Base-by-base conservation (phyloP, 345 rosid genomes). In the Citrus glauca region DNA sequence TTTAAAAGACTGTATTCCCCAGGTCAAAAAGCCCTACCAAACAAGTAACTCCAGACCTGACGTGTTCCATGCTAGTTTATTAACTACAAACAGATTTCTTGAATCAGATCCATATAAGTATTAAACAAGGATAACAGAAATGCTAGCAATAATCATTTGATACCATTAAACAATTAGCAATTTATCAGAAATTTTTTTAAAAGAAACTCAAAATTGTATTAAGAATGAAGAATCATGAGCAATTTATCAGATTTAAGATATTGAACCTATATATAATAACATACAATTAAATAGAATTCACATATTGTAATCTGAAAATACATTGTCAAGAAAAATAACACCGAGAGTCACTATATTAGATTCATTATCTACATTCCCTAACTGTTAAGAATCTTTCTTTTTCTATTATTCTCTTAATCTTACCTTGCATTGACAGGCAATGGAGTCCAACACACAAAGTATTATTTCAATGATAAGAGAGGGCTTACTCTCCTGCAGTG, bases 401-500 rank as follows among this genome's bases (percentile, higher is more conserved):
- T 73, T 6, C n/a, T 38, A 30, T 14, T 20, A 50, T 38, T 20
- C 56, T 40, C 25, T 65, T 14, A 32, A 62, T 75, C 81, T 83
- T 85, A 95, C 99, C 97, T 88, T 77, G 81, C 89, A 86, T 72
- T 83, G 84, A 76, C 57, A 22, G 80, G 91, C 81, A 80, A 86
- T 28, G 70, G 81, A 82, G 55, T 77, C 88, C 81, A 90, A 77
- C 72, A 88, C 55, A 75, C 78, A 72, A 68, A 64, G 70, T 20
- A 91, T 71, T 65, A 90, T 66, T 76, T 86, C 86, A 81, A 83
- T 73, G 38, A 79, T 48, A 71, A 84, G 64, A 0, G 85, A 85
- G 74, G 80, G 78, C 61, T 65, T 78, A 30, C 71, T 76, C 37
- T 85, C 91, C 66, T 86, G 81, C n/a, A 71, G 53, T 25, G 82